Base-by-base conservation (phyloP, 306 rosid genomes). In the Potentilla sterilis region DNA sequence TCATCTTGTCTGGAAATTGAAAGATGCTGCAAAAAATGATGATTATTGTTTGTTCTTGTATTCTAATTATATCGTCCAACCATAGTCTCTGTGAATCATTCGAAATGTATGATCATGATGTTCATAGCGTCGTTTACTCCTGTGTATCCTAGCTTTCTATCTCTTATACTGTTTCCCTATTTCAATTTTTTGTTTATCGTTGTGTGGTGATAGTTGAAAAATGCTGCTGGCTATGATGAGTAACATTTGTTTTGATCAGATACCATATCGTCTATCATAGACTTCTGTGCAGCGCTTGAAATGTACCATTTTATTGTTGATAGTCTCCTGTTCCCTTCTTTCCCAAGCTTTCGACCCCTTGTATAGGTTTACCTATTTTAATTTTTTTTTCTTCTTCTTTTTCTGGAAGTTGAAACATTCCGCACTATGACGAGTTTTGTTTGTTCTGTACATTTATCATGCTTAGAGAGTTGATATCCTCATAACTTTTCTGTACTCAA, bases 351-450 rank as follows among this genome's bases (percentile, higher is more conserved):
- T 74, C 22, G 47, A 35, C 78, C 67, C 10, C 49, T 9, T 42
- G 8, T 41, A 41, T 43, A 43, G 2, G 16, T 70, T 12, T 19
- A n/a, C 5, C 19, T 15, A 43, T 69, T 14, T 74, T 58, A 28
- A 65, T 28, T 49, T 77, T 55, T 21, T 21, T 48, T 49, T 12
- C 18, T 15, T 57, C 58, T 5, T 52, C 28, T 28, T 28, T 2
- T 55, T 21, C 13, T 55, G 34, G 42, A 68, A 69, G 73, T 74
- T 37, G 71, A 51, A 72, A 19, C 15, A 15, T 69, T 66, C 62
- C 49, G 57, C 15, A 69, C 69, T 35, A 13, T 70, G 3, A 18
- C 15, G 55, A 43, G 9, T 48, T 2, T 47, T 59, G 42, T 59
- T 9, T 48, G 6, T 16, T 71, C 1, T 57, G 63, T 57, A 57